Base-by-base conservation (phyloP, 495 filamentous ascomycete genomes). In the Penicillium ucsense region DNA sequence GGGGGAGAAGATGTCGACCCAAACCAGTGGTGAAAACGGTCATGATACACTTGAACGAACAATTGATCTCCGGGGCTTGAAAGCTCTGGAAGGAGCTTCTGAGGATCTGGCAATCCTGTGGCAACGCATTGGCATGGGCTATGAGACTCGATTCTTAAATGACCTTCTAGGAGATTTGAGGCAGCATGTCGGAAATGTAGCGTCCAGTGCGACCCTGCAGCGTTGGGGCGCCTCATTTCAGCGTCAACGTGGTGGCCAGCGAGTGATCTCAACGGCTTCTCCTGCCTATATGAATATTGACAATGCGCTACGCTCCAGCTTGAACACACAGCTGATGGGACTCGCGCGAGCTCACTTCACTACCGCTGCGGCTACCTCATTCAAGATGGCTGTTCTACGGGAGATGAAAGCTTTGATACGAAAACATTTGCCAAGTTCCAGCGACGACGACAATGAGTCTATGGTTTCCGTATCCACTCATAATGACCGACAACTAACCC, bases 361-460 rank as follows among this genome's bases (percentile, higher is more conserved):
- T 3, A 79, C 79, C 29, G 79, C 84, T 33, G 92, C 92, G 30
- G 84, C 89, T 8, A 78, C 84, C 11, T 82, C 86, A 1, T 96
- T 94, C 66, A 81, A 89, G 50, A 90, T 91, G n/a, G 81, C 87
- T 0, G 78, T 91, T 9, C 67, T 94, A 42, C 81, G 86, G 12
- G 92, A 97, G 66, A 84, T 96, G 59, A 88, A 90, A 51, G 82
- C 76, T 20, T 72, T 97, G 20, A 92, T 99, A 40, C 83, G 88
- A 35, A 76, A 82, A 46, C 83, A 89, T 31, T 75, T 99, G 41
- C 92, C 92, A 4, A 92, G 86, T 53, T 92, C 88, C 33, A 90
- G 79, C 56, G 91, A 95, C 46, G 91, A 97, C 57, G 92, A 97
- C 56, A 85, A 81, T 46, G 89, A 95, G 59, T 94, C 88, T 3